A percentile compares a stretch with the other conserved stretches of the same genome.
Conservation (phyloP, 2,329 filamentous ascomycete species). For the Cercospora sojina region DNA sequence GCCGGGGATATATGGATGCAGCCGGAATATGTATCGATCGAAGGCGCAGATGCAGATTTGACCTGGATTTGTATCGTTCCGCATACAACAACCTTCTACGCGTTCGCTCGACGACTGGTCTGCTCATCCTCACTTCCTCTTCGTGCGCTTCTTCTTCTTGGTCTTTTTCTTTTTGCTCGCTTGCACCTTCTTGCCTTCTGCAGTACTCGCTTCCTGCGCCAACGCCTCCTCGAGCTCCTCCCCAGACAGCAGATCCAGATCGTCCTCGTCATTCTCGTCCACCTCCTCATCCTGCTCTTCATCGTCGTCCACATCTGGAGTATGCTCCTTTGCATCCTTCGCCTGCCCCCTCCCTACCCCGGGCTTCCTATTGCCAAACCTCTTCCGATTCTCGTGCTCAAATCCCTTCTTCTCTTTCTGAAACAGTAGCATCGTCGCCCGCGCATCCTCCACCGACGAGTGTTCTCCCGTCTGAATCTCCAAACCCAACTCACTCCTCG, state of each 20-base stretch:
- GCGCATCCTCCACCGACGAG: constrained; percentile 71
- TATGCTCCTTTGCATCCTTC: constrained; percentile 26
- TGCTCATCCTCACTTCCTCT: constrained; percentile 28
- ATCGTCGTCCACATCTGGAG: constrained; percentile 25
- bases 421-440: constrained; percentile 87
- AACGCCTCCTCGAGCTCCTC: constrained; percentile 33
- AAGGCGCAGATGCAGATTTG: neutral
- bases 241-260: constrained; percentile 31
- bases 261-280: constrained; percentile 29
- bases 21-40: too few relatives aligned
- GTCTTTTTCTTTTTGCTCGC: constrained; percentile 35
- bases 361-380: constrained; percentile 48
- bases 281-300: constrained; percentile 29
- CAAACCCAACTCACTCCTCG: constrained; percentile 57
- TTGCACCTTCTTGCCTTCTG: constrained; percentile 34
- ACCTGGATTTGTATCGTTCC: neutral
- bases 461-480: constrained; percentile 62
- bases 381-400: constrained; percentile 73
- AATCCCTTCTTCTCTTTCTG: constrained; percentile 79
- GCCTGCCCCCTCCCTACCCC: constrained; percentile 18
- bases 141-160: constrained; percentile 40
- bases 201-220: constrained; percentile 28
- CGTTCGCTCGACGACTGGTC: neutral
- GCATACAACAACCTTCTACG: neutral
- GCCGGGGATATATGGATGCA: too few relatives aligned